Conservation (phyloP, 2,329 filamentous ascomycete species). For the Talaromyces amestolkiae region DNA sequence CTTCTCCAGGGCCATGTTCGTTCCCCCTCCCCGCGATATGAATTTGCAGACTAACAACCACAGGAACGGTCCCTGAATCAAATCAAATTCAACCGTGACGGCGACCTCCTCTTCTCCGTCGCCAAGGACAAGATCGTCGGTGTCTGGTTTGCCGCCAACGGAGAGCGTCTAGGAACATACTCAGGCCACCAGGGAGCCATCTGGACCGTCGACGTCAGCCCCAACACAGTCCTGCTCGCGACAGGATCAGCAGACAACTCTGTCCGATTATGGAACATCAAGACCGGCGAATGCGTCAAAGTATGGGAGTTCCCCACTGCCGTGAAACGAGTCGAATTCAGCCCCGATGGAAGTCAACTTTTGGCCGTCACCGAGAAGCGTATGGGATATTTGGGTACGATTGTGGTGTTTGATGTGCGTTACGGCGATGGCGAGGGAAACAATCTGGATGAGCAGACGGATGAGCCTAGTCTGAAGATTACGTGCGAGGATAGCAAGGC, state of each 20-base stretch:
- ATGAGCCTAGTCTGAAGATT: slow-evolving; percentile 81
- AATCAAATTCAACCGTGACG: slow-evolving; percentile 93
- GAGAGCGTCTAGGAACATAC: slow-evolving; percentile 95
- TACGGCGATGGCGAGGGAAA: slow-evolving; percentile 59
- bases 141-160: slow-evolving; percentile 96
- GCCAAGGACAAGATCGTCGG: slow-evolving; percentile 96
- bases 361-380: slow-evolving; percentile 97
- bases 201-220: slow-evolving; percentile 97
- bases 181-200: slow-evolving; percentile 95
- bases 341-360: slow-evolving; percentile 84
- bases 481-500: slow-evolving; percentile 95
- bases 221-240: slow-evolving; percentile 85
- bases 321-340: slow-evolving; percentile 97
- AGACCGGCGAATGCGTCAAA: slow-evolving; percentile 89
- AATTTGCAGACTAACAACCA: slow-evolving; percentile 19
- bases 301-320: slow-evolving; percentile 96
- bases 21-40: slow-evolving; percentile 22
- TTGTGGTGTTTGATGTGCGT: slow-evolving; percentile 87
- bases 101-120: slow-evolving; percentile 93
- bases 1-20: slow-evolving; percentile 86
- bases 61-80: slow-evolving; percentile 91
- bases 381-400: slow-evolving; percentile 92
- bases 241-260: slow-evolving; percentile 98
- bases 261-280: slow-evolving; percentile 93
- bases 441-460: slow-evolving; percentile 71